These are phyloP conservation scores for Sambucus nigra DNA, from an alignment of 129 eudicot genomes.

Conservation along the genomic window DNA sequence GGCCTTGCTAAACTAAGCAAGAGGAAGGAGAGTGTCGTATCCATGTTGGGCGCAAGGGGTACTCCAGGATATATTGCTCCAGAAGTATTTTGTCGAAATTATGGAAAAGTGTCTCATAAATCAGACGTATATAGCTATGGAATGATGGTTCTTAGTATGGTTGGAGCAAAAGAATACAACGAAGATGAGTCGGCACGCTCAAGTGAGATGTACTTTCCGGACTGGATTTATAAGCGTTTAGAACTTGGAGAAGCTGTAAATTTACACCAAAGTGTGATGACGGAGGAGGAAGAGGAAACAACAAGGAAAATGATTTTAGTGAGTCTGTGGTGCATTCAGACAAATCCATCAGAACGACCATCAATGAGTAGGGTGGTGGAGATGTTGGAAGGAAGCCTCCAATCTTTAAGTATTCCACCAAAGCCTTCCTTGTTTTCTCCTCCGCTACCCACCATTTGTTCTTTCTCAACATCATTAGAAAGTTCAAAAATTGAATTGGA, in stretches of 20 bases:
- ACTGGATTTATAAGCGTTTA: slow-evolving; percentile 36
- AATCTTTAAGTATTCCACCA: slow-evolving; percentile 35
- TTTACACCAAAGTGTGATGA: not conserved
- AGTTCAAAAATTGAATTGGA: not conserved
- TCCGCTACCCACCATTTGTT: slow-evolving; percentile 7
- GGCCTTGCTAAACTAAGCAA: slow-evolving; percentile 9
- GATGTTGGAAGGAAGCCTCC: slow-evolving; percentile 41
- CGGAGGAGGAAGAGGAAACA: slow-evolving; percentile 22
- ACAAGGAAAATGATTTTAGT: slow-evolving; percentile 44
- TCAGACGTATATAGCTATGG: too few species aligned
- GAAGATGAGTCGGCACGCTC: too few species aligned
- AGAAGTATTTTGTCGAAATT: too few species aligned
- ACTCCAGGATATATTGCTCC: too few species aligned
- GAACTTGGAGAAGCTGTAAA: slow-evolving; percentile 7
- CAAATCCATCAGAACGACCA: slow-evolving; percentile 42
- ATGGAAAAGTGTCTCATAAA: too few species aligned
- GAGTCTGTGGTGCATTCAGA: slow-evolving; percentile 55
- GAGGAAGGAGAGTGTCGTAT: not conserved
- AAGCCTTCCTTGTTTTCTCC: slow-evolving; percentile 24
- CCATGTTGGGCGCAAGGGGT: too few species aligned
- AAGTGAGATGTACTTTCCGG: too few species aligned
- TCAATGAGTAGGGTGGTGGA: slow-evolving; percentile 40
- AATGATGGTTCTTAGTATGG: too few species aligned
- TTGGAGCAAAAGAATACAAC: too few species aligned
- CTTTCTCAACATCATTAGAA: not conserved